phyloP scores from a whole-genome alignment of 2,329 filamentous ascomycete genomes.

The Chrysoporthe deuterocubensis region DNA sequence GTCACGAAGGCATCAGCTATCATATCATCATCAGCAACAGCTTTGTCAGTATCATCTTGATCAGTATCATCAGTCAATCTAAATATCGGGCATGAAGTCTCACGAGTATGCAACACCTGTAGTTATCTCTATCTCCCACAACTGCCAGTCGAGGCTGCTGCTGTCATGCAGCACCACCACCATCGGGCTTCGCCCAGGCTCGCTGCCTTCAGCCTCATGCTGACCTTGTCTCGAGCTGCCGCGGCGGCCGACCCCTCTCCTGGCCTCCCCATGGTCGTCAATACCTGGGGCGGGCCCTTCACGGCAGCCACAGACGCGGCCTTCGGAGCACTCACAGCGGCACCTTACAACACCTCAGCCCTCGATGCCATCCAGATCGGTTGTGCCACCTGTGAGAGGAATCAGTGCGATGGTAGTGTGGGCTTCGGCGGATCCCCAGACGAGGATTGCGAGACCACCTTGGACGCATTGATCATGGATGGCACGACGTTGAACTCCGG shows the following conservation, averaged over 20 bases:
- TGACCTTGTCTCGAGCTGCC: not conserved
- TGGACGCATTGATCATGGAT: slow-evolving; percentile 64
- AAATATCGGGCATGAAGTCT: not conserved
- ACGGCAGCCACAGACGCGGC: slow-evolving; percentile 56
- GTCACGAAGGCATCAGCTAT: too few relatives aligned
- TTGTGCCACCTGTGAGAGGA: slow-evolving; percentile 54
- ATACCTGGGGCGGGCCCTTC: slow-evolving; percentile 60
- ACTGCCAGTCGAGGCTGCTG: not conserved
- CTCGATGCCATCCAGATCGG: slow-evolving; percentile 58
- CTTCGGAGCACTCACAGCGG: slow-evolving; percentile 42
- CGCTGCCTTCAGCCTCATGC: slow-evolving; percentile 22
- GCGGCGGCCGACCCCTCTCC: slow-evolving; percentile 37
- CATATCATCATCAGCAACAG: too few relatives aligned
- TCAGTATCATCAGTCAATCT: not conserved
- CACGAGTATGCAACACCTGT: not conserved
- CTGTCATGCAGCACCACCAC: slow-evolving; percentile 23
- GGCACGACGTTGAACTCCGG: slow-evolving; percentile 57
- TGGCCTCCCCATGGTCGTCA: slow-evolving; percentile 54
- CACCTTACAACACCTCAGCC: slow-evolving; percentile 36
- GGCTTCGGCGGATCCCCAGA: slow-evolving; percentile 60
- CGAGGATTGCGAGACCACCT: slow-evolving; percentile 60
- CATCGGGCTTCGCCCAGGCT: slow-evolving; percentile 25
- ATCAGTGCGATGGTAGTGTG: slow-evolving; percentile 59
- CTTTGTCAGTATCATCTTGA: too few relatives aligned
- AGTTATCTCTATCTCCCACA: too few relatives aligned